Evolutionary conservation across 495 filamentous ascomycete species (phyloP).

Genomic region (Aspergillus sclerotioniger): DNA sequence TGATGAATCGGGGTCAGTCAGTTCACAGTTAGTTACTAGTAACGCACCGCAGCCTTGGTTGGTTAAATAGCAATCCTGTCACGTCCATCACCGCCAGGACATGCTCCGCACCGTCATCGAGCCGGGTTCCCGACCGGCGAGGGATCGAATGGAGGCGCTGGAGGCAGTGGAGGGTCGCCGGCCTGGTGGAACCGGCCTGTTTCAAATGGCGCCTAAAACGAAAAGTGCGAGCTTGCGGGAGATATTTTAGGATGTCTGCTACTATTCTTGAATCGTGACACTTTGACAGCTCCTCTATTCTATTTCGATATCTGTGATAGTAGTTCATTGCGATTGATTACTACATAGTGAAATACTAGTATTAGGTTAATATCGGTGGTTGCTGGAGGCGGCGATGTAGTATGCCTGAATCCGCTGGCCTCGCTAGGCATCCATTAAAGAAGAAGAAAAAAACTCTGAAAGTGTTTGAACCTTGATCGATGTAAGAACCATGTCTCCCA

Average conservation of each 20-base stretch:
- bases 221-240: neutral
- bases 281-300: neutral
- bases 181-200: constrained; percentile 18
- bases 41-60: no score
- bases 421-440: no score
- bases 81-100: neutral
- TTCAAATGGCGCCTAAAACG: constrained; percentile 22
- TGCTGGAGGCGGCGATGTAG: neutral
- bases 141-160: constrained; percentile 13
- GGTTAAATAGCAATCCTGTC: neutral
- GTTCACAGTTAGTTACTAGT: no score
- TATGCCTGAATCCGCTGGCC: no score
- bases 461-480: no score
- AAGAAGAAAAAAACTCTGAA: no score
- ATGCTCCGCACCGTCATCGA: constrained; percentile 2
- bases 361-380: neutral
- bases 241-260: constrained; percentile 1
- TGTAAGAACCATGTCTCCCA: no score
- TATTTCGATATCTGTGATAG: neutral
- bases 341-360: no score
- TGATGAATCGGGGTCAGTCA: no score
- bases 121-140: no score
- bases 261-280: constrained; percentile 12
- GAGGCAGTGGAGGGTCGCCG: constrained; percentile 1
- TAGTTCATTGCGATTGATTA: no score